Conservation (phyloP, 805 yeast species). For the Wickerhamiella brachini region DNA sequence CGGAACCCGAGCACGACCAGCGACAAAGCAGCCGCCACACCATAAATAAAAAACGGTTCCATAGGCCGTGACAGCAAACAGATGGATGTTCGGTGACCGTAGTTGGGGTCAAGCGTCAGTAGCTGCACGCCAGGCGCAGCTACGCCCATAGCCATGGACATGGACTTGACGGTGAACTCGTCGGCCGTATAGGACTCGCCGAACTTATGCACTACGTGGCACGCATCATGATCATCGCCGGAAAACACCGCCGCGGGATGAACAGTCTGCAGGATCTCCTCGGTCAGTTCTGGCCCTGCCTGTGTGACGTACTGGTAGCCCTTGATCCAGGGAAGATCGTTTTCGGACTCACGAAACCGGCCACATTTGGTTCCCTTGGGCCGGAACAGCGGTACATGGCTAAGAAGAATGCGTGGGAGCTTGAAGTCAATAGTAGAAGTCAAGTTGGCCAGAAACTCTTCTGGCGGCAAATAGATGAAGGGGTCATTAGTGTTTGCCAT, state of each 20-base stretch:
- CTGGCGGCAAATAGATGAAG: conserved; percentile 34
- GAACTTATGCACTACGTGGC: conserved; percentile 52
- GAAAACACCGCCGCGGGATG: conserved; percentile 62
- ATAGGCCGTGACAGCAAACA: conserved; percentile 24
- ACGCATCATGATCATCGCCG: conserved; percentile 97
- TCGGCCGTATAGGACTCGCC: conserved; percentile 27
- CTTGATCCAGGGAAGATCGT: conserved; percentile 48
- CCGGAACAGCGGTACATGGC: conserved; percentile 83
- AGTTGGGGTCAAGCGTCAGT: conserved; percentile 36
- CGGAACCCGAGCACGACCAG: conserved; percentile 1
- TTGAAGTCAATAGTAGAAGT: background rate
- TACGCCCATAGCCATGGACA: conserved; percentile 90
- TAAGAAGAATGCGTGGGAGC: conserved; percentile 34
- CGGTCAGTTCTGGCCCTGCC: conserved; percentile 46
- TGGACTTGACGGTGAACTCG: conserved; percentile 79
- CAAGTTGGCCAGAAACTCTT: conserved; percentile 35
- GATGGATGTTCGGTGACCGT: conserved; percentile 17
- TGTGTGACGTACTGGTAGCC: conserved; percentile 90
- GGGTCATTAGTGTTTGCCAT: conserved; percentile 44
- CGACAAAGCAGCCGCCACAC: conserved; percentile 4
- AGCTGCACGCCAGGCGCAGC: conserved; percentile 75
- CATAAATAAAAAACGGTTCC: conserved; percentile 20
- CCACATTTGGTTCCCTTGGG: conserved; percentile 56
- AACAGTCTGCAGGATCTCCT: conserved; percentile 41
- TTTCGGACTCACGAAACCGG: conserved; percentile 52